These are phyloP conservation scores for Citrus cavaleriei DNA, from an alignment of 345 rosid species.

Conservation along the genomic window DNA sequence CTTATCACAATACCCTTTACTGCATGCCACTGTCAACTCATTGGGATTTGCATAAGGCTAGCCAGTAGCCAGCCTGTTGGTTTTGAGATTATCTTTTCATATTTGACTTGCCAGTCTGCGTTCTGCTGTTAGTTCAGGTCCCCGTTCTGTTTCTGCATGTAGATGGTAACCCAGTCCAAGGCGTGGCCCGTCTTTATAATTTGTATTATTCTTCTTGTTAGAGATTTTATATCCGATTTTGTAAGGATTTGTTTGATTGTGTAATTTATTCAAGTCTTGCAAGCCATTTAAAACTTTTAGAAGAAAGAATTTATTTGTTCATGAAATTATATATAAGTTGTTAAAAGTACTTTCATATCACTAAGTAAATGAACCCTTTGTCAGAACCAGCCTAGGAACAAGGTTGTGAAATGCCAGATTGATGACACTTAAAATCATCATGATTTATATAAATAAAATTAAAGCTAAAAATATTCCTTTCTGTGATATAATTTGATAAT, in stretches of 20 bases:
- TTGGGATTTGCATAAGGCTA: background rate
- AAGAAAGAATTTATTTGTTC: background rate
- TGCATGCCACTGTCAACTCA: background rate
- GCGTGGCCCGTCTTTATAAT: background rate
- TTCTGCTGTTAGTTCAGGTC: background rate
- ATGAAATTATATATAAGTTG: too few species aligned
- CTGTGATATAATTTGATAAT: background rate
- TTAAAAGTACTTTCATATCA: too few species aligned
- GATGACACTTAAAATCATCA: too few species aligned
- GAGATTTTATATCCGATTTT: background rate
- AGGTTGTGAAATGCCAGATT: too few species aligned
- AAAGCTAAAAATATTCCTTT: background rate
- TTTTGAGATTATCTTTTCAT: background rate
- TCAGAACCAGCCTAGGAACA: background rate
- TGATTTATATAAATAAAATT: too few species aligned
- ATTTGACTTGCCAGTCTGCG: background rate
- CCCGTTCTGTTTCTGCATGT: background rate
- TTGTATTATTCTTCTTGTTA: background rate
- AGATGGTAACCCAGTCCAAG: background rate
- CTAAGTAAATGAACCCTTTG: background rate
- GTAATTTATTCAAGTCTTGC: background rate
- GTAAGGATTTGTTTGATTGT: background rate
- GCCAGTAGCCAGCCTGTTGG: background rate
- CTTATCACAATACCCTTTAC: background rate
- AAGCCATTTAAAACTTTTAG: too few species aligned